Evolutionary conservation across 2,329 filamentous ascomycete genomes (phyloP), one percentile per base, ranked within the genome.

Genomic region (Sclerotinia glacialis): DNA sequence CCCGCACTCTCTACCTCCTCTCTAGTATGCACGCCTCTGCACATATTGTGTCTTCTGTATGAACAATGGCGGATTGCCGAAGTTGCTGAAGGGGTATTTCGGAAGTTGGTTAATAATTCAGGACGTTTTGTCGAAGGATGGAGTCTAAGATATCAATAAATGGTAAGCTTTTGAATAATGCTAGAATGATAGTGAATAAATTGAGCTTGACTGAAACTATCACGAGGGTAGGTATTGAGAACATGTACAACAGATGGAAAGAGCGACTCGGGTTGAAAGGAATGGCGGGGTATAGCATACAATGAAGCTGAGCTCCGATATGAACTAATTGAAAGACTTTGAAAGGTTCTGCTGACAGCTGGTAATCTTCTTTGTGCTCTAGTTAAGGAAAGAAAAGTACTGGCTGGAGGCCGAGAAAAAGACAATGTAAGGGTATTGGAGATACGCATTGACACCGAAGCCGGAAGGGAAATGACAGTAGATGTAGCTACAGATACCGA

Each of bases 31-130:
- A 85, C 80, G 40, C 64, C 55, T 77, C 85, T 86, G 79, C 89
- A 91, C 88, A 93, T 94, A 74, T 81, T 83, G 77, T 83, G 78
- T 80, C 89, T 84, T 80, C 88, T 85, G 79, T 89, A 90, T 64
- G 91, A 94, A 79, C 91, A 95, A 78, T 89, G 79, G 76, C 89
- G 82, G 50, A 72, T 71, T 56, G 72, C 68, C 54, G 71, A 72
- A n/a, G 71, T 66, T 52, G 68, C 67, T 16, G 67, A 68, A 66
- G 70, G 68, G 61, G 68, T 68, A 53, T 66, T 56, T 71, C 62
- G 72, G 49, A 69, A 61, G 44, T 40, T 26, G 26, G 64, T 70
- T n/a, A 68, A 67, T 66, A 66, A 58, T 63, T 72, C 72, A 67
- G 70, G 69, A 54, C 72, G 71, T 67, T 62, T 69, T 56, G 54